Conservation (phyloP, 2,329 filamentous ascomycete species). For the Cytospora schulzeri region DNA sequence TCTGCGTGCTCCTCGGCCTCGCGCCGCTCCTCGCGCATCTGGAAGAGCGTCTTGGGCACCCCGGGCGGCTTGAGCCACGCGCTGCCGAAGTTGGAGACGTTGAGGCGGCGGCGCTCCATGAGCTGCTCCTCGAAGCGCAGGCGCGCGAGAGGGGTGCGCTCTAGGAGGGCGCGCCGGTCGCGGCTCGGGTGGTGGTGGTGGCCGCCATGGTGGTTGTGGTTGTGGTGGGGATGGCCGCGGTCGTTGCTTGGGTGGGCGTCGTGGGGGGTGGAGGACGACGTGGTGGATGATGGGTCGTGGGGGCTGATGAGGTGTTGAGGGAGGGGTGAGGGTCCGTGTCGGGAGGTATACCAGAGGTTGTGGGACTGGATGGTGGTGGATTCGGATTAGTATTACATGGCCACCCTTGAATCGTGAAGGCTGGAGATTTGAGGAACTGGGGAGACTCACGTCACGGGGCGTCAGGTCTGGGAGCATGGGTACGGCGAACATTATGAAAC, state of each 20-base stretch:
- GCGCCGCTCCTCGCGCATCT: slow-evolving; percentile 83
- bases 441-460: slow-evolving; percentile 66
- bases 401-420: neutral
- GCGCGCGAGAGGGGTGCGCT: slow-evolving; percentile 66
- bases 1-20: slow-evolving; percentile 86
- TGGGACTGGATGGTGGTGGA: slow-evolving; percentile 61
- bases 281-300: slow-evolving; percentile 30
- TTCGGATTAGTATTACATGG: slow-evolving; percentile 31
- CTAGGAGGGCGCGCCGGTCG: slow-evolving; percentile 40
- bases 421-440: too few relatives aligned
- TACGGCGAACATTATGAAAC: slow-evolving; percentile 58
- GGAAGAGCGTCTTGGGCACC: slow-evolving; percentile 84
- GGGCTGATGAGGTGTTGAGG: slow-evolving; percentile 18
- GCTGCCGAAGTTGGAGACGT: slow-evolving; percentile 84
- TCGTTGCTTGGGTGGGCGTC: slow-evolving; percentile 35
- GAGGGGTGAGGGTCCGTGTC: slow-evolving; percentile 49
- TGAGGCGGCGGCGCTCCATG: slow-evolving; percentile 74
- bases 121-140: slow-evolving; percentile 77
- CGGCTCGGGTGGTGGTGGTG: slow-evolving; percentile 38
- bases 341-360: slow-evolving; percentile 72
- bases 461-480: slow-evolving; percentile 67
- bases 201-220: slow-evolving; percentile 29
- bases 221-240: slow-evolving; percentile 36
- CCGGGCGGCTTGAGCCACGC: slow-evolving; percentile 91
- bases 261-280: slow-evolving; percentile 34